Evolutionary conservation across 495 filamentous ascomycete genomes (phyloP), one percentile per base, ranked within the genome.

Genomic region (Corynascus novoguineensis): DNA sequence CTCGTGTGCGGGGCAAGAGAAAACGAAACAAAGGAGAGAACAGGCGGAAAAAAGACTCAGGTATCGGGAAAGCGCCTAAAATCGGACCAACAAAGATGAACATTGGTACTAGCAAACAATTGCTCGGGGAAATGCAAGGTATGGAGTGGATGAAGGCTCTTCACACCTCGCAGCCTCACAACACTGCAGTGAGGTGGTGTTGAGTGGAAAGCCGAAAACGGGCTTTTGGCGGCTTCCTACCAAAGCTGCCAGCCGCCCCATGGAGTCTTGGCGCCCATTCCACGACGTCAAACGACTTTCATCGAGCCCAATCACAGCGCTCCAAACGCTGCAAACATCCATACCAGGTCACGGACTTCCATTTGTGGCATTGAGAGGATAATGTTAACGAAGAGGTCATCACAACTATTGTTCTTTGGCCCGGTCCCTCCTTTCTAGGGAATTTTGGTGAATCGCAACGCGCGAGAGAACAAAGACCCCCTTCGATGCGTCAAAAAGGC

Each of bases 391-490:
- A 41, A 38, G 21, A 45, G 8, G 14, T 3, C 34, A 17, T 37
- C 45, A 24, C 46, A 52, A 58, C 19, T 37, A 58, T 58, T 58
- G 55, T 58, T 51, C 21, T 10, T 4, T 10, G 11, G 2, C 17
- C 10, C 22, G 21, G 44, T n/a, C 1, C 4, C 15, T 14, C 11
- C 38, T 5, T 22, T n/a, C 35, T 7, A n/a, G 11, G 25, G 27
- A 47, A 24, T 28, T n/a, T n/a, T 12, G 15, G 48, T 31, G 15
- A 47, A 31, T 27, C 45, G 24, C 32, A 37, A 24, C 35, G 10
- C 53, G 57, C 52, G 51, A 41, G 32, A 37, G 47, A 57, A 64
- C 62, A 64, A 64, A 64, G 49, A 58, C 12, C 28, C 15, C 32
- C n/a, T n/a, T n/a, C 34, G 17, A 35, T 58, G 61, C 61, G 55